These are phyloP conservation scores for Syzygium grande DNA, from an alignment of 345 rosid species.

Conservation along the genomic window DNA sequence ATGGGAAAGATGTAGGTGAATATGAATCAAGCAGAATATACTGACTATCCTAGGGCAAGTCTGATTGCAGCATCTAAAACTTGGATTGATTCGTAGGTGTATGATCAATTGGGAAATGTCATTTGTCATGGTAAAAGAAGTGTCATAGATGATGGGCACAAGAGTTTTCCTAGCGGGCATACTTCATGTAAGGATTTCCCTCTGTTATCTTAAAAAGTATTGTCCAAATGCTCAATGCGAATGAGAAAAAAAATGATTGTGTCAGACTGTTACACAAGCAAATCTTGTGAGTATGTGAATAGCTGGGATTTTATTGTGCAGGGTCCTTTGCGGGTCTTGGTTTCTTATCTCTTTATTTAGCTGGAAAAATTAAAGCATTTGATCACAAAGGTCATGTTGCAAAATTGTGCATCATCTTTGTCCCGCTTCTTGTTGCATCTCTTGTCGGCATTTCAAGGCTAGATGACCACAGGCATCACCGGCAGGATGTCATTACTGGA, in stretches of 20 bases:
- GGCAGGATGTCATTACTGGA: constrained; percentile 41
- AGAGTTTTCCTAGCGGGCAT: constrained; percentile 94
- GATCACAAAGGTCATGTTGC: constrained; percentile 35
- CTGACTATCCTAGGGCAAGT: neutral
- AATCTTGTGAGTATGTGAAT: neutral
- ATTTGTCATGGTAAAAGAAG: constrained; percentile 61
- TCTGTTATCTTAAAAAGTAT: neutral
- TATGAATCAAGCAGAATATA: neutral
- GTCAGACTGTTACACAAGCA: neutral
- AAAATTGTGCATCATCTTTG: constrained; percentile 25
- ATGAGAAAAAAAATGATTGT: neutral
- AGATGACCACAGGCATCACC: constrained; percentile 43
- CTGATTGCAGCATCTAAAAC: neutral
- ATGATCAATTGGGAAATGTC: constrained; percentile 63
- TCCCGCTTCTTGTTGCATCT: constrained; percentile 24
- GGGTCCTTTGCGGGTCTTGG: constrained; percentile 42
- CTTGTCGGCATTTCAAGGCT: constrained; percentile 36
- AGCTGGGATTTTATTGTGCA: constrained; percentile 3
- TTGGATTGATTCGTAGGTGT: constrained; percentile 31
- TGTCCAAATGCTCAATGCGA: neutral
- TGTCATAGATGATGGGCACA: constrained; percentile 75
- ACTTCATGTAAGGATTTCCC: constrained; percentile 50
- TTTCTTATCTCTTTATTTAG: constrained; percentile 30
- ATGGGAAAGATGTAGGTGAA: constrained; percentile 68
- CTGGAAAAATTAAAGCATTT: constrained; percentile 33